Evolutionary conservation across 2,329 filamentous ascomycete genomes (phyloP).

Genomic region (Penicillium crustosum): DNA sequence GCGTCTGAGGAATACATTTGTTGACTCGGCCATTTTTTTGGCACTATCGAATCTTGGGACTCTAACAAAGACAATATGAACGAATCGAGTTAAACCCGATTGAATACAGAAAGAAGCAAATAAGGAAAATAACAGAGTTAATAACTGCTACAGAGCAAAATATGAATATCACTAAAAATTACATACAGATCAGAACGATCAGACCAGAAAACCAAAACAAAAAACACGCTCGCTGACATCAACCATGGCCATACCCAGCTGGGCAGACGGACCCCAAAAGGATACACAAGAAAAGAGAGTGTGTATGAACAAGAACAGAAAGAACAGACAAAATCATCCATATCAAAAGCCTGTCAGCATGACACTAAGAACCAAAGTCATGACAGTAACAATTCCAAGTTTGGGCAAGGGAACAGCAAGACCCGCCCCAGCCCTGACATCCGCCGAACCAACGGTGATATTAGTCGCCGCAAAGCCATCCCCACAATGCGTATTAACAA

Average conservation of each 20-base stretch:
- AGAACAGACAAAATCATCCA: background rate
- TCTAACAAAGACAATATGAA: background rate
- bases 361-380: conserved; percentile 10
- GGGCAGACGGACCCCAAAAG: conserved; percentile 9
- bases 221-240: conserved; percentile 29
- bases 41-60: background rate
- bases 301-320: background rate
- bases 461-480: conserved; percentile 54
- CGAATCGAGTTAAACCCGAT: background rate
- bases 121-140: background rate
- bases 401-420: conserved; percentile 6
- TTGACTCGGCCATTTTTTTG: background rate
- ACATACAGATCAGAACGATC: background rate
- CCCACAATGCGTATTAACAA: conserved; percentile 67
- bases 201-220: conserved; percentile 9
- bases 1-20: background rate
- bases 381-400: conserved; percentile 1
- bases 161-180: conserved; percentile 8
- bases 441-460: conserved; percentile 34
- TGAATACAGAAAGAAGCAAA: too few species aligned
- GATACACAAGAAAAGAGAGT: conserved; percentile 6
- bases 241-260: conserved; percentile 24
- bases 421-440: conserved; percentile 14
- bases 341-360: conserved; percentile 10
- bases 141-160: background rate